A percentile compares a stretch with the other conserved stretches of the same genome.
Evolutionary conservation across 2,329 filamentous ascomycete species (phyloP).

Genomic region (Fusarium succisae): DNA sequence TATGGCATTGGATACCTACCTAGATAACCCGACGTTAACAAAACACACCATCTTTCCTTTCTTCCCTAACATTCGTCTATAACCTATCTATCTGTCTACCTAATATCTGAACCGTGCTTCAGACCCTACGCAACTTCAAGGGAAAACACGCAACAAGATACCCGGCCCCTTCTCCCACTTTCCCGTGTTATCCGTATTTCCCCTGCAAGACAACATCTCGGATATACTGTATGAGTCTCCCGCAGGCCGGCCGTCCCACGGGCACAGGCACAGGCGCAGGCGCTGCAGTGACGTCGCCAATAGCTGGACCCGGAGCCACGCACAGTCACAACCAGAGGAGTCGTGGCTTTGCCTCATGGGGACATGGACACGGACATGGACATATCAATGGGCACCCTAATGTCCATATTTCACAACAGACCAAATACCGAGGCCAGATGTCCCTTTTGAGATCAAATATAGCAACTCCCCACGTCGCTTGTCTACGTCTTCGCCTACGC

Average conservation of each 20-base stretch:
- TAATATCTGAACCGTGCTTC: neutral
- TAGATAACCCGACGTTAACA: constrained; percentile 2
- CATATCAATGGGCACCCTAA: constrained; percentile 17
- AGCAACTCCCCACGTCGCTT: constrained; percentile 28
- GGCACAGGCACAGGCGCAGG: constrained; percentile 41
- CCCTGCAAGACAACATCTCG: constrained; percentile 28
- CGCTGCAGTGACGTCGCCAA: constrained; percentile 42
- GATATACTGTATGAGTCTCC: constrained; percentile 45
- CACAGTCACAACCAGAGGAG: constrained; percentile 21
- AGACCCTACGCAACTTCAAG: neutral
- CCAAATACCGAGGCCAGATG: constrained; percentile 37
- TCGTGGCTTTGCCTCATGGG: constrained; percentile 34
- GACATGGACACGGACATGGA: constrained; percentile 32
- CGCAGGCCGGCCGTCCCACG: constrained; percentile 45
- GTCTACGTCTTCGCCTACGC: constrained; percentile 36
- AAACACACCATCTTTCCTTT: constrained; percentile 8
- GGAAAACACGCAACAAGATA: constrained; percentile 8
- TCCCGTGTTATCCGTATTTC: constrained; percentile 24
- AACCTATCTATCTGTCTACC: neutral
- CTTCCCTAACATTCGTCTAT: neutral
- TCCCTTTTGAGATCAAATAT: constrained; percentile 36
- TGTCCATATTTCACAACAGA: constrained; percentile 34
- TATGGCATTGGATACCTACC: neutral
- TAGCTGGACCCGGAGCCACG: constrained; percentile 17
- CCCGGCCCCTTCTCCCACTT: constrained; percentile 21